Conservation (phyloP, 768 basidiomycete species). For the Boletellus ananiceps region DNA sequence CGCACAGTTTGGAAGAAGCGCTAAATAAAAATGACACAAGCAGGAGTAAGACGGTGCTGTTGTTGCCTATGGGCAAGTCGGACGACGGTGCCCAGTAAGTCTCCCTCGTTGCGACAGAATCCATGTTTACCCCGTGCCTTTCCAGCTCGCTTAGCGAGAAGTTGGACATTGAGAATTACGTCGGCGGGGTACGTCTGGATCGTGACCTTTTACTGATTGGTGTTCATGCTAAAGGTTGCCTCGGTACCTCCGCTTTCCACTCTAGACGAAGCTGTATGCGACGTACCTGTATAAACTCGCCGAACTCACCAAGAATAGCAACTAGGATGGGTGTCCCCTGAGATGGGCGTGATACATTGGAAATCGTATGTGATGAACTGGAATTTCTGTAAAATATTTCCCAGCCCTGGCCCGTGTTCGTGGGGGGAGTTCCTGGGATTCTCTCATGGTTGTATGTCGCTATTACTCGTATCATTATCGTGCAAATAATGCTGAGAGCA, state of each 20-base stretch:
- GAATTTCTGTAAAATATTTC: too few species aligned
- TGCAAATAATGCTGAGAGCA: too few species aligned
- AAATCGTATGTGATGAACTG: too few species aligned
- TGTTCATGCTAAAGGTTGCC: not conserved
- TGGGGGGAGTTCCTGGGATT: too few species aligned
- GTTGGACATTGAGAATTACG: conserved; percentile 74
- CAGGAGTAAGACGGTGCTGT: conserved; percentile 41
- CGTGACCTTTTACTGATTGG: not conserved
- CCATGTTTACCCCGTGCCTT: not conserved
- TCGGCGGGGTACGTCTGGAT: not conserved
- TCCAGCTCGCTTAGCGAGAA: conserved; percentile 87
- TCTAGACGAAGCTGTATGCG: not conserved
- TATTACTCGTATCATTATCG: too few species aligned
- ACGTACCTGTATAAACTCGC: not conserved
- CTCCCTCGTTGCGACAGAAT: not conserved
- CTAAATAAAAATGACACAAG: conserved; percentile 53
- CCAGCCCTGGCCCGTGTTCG: too few species aligned
- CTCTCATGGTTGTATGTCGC: too few species aligned
- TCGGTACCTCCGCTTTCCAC: too few species aligned
- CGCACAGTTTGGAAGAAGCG: conserved; percentile 79
- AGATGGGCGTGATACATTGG: too few species aligned
- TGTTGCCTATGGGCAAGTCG: conserved; percentile 86
- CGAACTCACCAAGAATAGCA: not conserved
- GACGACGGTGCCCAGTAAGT: conserved; percentile 90
- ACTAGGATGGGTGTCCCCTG: too few species aligned